Evolutionary conservation across 768 basidiomycete species (phyloP).

Genomic region (Glaciozyma martinii): DNA sequence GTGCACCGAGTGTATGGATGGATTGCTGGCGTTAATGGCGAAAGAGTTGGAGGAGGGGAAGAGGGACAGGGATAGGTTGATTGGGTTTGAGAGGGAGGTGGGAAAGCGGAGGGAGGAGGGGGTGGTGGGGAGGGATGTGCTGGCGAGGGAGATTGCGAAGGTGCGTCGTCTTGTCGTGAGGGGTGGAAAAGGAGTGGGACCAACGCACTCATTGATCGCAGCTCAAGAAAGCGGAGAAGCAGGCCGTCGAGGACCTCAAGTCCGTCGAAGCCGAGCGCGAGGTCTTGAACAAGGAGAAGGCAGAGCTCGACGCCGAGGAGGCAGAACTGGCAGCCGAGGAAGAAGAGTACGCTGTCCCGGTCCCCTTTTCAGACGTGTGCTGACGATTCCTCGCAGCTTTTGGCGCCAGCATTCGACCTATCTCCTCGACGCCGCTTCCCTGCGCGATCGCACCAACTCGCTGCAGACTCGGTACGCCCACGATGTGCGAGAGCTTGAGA

Average conservation of each 20-base stretch:
- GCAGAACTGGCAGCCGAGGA: constrained; percentile 71
- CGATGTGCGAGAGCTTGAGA: constrained; percentile 46
- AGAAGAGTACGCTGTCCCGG: constrained; percentile 52
- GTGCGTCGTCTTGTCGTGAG: constrained; percentile 44
- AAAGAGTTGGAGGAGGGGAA: constrained; percentile 61
- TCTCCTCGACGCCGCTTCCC: constrained; percentile 55
- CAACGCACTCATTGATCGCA: background rate
- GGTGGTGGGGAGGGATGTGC: constrained; percentile 47
- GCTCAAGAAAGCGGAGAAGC: constrained; percentile 26
- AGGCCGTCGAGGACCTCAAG: constrained; percentile 59
- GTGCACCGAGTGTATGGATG: constrained; percentile 86
- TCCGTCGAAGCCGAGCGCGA: constrained; percentile 66
- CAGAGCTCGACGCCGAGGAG: constrained; percentile 65
- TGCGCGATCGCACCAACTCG: constrained; percentile 59
- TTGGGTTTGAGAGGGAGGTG: constrained; percentile 47
- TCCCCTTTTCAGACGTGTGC: background rate
- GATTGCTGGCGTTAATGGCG: constrained; percentile 64
- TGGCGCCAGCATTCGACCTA: constrained; percentile 73
- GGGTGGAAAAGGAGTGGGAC: constrained; percentile 15
- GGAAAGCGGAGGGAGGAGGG: constrained; percentile 22
- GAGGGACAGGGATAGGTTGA: constrained; percentile 68
- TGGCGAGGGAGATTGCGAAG: constrained; percentile 62
- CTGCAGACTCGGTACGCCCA: constrained; percentile 68
- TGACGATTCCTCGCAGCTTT: constrained; percentile 48
- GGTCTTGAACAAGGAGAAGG: constrained; percentile 64